A percentile compares a stretch with the other conserved stretches of the same genome.
phyloP scores from a whole-genome alignment of 306 rosid genomes.

The Citrullus colocynthis region DNA sequence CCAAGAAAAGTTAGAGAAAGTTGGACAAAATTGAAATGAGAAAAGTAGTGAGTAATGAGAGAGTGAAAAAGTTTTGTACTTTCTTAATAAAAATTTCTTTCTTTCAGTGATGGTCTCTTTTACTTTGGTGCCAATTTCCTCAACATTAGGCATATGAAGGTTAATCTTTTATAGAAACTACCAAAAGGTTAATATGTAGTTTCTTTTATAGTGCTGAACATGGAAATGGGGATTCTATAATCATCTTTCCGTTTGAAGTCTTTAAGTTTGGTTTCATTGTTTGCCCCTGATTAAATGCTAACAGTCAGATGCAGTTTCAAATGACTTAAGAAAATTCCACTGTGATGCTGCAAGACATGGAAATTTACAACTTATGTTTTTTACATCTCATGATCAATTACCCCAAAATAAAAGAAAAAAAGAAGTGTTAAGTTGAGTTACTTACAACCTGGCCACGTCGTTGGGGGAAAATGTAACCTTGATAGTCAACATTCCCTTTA shows the following conservation, averaged over 20 bases:
- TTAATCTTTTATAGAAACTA: neutral
- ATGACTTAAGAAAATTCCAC: neutral
- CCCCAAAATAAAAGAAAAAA: neutral
- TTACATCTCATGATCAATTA: neutral
- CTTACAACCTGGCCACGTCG: constrained; percentile 66
- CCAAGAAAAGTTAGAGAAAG: no score
- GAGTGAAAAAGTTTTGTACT: no score
- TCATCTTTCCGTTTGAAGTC: neutral
- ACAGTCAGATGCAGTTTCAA: neutral
- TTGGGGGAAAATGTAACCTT: constrained; percentile 86
- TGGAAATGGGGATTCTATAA: neutral
- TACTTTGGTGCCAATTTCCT: no score
- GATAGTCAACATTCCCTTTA: constrained; percentile 80
- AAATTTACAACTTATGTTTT: neutral
- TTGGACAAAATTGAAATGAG: no score
- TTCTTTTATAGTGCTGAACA: neutral
- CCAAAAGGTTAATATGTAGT: neutral
- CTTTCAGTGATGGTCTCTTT: no score
- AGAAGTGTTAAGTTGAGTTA: neutral
- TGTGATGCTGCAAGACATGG: neutral
- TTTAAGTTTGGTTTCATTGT: neutral
- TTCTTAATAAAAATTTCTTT: no score
- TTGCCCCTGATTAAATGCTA: neutral
- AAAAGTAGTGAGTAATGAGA: no score
- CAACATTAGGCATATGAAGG: neutral